Evolutionary conservation across 2,329 filamentous ascomycete species (phyloP), one percentile per base, ranked within the genome.

Genomic region (Polychaeton citri): DNA sequence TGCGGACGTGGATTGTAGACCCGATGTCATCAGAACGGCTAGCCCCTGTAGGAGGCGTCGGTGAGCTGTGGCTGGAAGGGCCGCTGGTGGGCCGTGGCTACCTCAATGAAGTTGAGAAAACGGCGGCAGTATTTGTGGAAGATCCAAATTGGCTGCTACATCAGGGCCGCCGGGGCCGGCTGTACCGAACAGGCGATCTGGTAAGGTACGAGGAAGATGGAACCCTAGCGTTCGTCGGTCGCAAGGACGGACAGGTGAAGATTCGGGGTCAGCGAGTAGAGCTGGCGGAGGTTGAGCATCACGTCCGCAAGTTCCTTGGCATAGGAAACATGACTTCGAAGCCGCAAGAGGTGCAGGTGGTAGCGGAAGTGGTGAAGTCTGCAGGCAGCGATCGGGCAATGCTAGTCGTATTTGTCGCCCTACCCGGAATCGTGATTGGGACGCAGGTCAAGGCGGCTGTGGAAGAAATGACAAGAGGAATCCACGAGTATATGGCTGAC

Each of bases 191-290:
- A n/a, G 45, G 47, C 13, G 50, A 53, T 35, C 18, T 53, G 12
- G 49, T 46, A 5, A 39, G 40, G 20, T 43, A 48, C 18, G 37
- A 40, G 13, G 30, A 39, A 8, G 41, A 51, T 26, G 47, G 50
- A 5, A 33, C 33, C 16, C 24, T 47, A 16, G 33, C 28, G 2
- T 45, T 42, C 35, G 5, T 45, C 10, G 43, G 43, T 5, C 17
- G 39, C 30, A 38, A 12, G 20, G 84, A 88, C 46, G 77, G 79
- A 38, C 81, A 87, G 54, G 66, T 88, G 35, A 90, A 88, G 52
- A 65, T 92, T 9, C 72, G 81, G 21, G 83, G 84, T 0, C 79
- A 86, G 44, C 65, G 81, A 31, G 75, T 92, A 19, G 82, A 90
- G 50, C 68, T 85, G 9, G 70, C 71, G 1, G 84, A 88, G 49